Evolutionary conservation across 805 yeast genomes (phyloP).

Genomic region (Candida maesae): DNA sequence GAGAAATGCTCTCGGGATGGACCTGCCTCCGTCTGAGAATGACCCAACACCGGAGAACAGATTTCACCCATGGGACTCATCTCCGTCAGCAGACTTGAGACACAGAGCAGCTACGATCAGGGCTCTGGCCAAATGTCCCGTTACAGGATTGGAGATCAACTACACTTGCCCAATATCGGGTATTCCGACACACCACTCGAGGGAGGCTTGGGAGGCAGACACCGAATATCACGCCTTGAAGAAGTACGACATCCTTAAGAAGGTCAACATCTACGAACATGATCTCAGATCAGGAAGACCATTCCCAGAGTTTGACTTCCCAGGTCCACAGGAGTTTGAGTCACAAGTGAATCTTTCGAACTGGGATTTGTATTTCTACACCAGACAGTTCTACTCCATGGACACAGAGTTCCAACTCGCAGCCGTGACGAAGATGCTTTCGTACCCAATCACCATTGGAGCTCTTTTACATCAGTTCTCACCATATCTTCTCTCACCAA

Average conservation of each 20-base stretch:
- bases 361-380: slow-evolving; percentile 94
- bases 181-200: slow-evolving; percentile 91
- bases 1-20: slow-evolving; percentile 51
- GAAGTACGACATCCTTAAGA: slow-evolving; percentile 69
- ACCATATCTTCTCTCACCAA: slow-evolving; percentile 77
- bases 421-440: slow-evolving; percentile 89
- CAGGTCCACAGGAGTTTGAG: slow-evolving; percentile 72
- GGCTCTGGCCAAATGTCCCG: slow-evolving; percentile 87
- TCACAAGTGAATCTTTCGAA: slow-evolving; percentile 68
- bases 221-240: slow-evolving; percentile 62
- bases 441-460: slow-evolving; percentile 89
- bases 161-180: slow-evolving; percentile 93
- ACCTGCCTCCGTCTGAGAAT: slow-evolving; percentile 59
- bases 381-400: slow-evolving; percentile 92
- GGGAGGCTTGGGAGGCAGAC: slow-evolving; percentile 86
- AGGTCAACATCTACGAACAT: slow-evolving; percentile 91
- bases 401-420: slow-evolving; percentile 95
- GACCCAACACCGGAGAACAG: slow-evolving; percentile 70
- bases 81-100: slow-evolving; percentile 84
- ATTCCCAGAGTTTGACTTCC: slow-evolving; percentile 95
- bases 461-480: slow-evolving; percentile 78
- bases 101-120: slow-evolving; percentile 89
- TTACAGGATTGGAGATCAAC: slow-evolving; percentile 72
- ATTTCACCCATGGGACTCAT: slow-evolving; percentile 87
- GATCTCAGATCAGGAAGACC: slow-evolving; percentile 91